A percentile compares a stretch with the other conserved stretches of the same genome.
Evolutionary conservation across 345 rosid genomes (phyloP).

Genomic region (Toxicodendron radicans): DNA sequence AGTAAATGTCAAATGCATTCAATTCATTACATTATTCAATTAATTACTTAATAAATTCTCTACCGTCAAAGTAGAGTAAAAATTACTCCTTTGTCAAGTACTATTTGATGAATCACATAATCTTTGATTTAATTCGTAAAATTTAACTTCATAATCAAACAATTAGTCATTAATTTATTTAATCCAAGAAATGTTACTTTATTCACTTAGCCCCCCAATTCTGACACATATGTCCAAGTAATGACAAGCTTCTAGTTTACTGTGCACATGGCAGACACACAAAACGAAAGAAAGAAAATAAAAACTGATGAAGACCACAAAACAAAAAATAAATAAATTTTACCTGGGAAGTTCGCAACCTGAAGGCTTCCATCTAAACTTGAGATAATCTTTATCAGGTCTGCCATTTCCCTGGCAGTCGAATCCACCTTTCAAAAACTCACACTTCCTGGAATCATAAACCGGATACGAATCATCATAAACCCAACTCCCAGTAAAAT

Average conservation of each 20-base stretch:
- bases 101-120: no score
- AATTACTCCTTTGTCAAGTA: no score
- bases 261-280: neutral
- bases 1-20: no score
- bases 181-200: no score
- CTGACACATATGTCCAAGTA: neutral
- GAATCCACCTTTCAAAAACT: constrained; percentile 33
- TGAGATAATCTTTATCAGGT: constrained; percentile 44
- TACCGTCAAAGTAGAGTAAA: no score
- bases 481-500: constrained; percentile 50
- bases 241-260: neutral
- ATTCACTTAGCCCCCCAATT: neutral
- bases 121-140: no score
- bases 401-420: constrained; percentile 50
- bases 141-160: no score
- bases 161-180: no score
- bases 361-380: constrained; percentile 50
- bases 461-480: constrained; percentile 34
- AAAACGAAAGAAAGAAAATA: neutral
- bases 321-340: neutral
- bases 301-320: neutral
- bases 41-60: no score
- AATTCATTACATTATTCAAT: no score
- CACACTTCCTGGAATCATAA: constrained; percentile 40
- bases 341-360: constrained; percentile 50